A percentile compares a stretch with the other conserved stretches of the same genome.
These are phyloP conservation scores for Aspergillus glaucus DNA, from an alignment of 2,329 filamentous ascomycete genomes.

Conservation along the genomic window DNA sequence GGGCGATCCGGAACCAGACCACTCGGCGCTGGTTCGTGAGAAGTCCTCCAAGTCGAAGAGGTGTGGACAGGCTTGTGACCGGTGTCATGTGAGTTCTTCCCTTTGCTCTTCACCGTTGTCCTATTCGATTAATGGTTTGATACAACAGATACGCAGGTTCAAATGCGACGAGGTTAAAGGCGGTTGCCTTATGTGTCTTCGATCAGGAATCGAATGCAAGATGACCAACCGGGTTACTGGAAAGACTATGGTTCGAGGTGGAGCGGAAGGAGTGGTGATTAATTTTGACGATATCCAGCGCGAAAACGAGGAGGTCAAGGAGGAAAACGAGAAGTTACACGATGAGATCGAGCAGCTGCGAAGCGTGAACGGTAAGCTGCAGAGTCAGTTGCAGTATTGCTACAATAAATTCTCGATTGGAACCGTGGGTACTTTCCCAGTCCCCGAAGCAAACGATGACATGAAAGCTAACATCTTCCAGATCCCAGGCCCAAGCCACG, in stretches of 20 bases:
- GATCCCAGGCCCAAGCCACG: background rate
- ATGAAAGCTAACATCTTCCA: background rate
- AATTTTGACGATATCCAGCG: background rate
- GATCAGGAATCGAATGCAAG: constrained; percentile 9
- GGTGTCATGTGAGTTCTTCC: constrained; percentile 20
- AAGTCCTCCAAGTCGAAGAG: constrained; percentile 11
- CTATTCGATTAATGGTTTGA: background rate
- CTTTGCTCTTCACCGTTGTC: background rate
- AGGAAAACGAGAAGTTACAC: constrained; percentile 3
- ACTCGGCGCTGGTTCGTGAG: constrained; percentile 13
- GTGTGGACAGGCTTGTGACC: constrained; percentile 23
- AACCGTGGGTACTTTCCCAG: background rate
- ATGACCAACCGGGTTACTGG: constrained; percentile 20
- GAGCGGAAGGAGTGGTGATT: constrained; percentile 1
- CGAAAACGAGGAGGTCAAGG: constrained; percentile 8
- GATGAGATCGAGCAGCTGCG: constrained; percentile 2
- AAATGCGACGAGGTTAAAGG: constrained; percentile 15
- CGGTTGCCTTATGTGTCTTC: constrained; percentile 15
- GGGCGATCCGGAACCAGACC: constrained; percentile 17
- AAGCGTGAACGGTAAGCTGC: background rate
- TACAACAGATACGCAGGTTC: background rate
- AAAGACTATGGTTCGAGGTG: constrained; percentile 15
- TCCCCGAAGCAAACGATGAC: background rate
- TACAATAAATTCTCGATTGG: background rate
- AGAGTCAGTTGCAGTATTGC: background rate